Conservation (phyloP, 2,329 filamentous ascomycete genomes). For the Alternaria consortialis region DNA sequence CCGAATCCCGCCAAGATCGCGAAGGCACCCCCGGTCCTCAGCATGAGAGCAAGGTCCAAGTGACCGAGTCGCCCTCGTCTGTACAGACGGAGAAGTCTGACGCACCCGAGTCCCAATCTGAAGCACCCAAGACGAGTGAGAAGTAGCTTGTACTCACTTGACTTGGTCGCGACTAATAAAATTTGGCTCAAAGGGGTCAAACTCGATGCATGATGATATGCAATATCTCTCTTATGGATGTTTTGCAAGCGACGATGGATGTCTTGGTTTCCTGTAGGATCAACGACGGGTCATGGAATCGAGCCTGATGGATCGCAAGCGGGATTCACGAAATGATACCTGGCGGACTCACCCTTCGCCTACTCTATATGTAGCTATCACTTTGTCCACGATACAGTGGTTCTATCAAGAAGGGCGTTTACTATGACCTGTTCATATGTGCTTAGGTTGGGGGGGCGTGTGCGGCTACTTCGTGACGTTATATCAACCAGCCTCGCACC, state of each 20-base stretch:
- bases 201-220: constrained; percentile 12
- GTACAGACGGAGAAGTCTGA: constrained; percentile 50
- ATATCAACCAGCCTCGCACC: background rate
- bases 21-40: constrained; percentile 41
- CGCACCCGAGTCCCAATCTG: constrained; percentile 19
- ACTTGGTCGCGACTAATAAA: constrained; percentile 9
- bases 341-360: constrained; percentile 45
- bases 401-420: constrained; percentile 2
- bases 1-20: constrained; percentile 29
- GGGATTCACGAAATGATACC: constrained; percentile 50
- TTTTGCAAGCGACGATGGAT: constrained; percentile 24
- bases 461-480: constrained; percentile 2
- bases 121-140: constrained; percentile 28
- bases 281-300: constrained; percentile 36
- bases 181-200: constrained; percentile 1
- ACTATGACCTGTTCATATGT: background rate
- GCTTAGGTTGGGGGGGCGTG: background rate
- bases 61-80: constrained; percentile 50
- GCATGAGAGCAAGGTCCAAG: constrained; percentile 25
- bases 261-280: constrained; percentile 27
- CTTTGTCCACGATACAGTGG: constrained; percentile 16
- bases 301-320: constrained; percentile 30
- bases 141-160: constrained; percentile 28
- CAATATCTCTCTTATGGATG: constrained; percentile 27
- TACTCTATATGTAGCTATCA: constrained; percentile 28